Evolutionary conservation across 2,329 filamentous ascomycete species (phyloP).

Genomic region (Phyllosticta citribraziliensis): DNA sequence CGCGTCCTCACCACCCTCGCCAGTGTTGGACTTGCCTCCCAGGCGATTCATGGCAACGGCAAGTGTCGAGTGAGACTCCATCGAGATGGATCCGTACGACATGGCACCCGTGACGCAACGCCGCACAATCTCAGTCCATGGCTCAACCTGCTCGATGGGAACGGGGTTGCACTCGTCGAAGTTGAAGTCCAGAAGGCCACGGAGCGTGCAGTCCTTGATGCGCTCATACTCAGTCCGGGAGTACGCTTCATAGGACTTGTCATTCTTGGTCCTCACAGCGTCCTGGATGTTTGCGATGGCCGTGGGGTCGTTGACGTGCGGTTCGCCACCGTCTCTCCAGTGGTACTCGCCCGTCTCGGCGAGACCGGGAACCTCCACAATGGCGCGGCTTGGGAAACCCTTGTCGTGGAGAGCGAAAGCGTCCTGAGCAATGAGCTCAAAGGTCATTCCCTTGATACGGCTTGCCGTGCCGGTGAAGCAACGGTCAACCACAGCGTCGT

Average conservation of each 20-base stretch:
- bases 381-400: slow-evolving; percentile 74
- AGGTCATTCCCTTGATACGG: slow-evolving; percentile 87
- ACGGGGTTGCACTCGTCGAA: slow-evolving; percentile 79
- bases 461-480: slow-evolving; percentile 94
- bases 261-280: slow-evolving; percentile 91
- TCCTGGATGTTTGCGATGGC: slow-evolving; percentile 97
- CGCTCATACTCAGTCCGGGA: slow-evolving; percentile 88
- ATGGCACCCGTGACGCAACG: slow-evolving; percentile 96
- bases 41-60: slow-evolving; percentile 95
- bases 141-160: slow-evolving; percentile 92
- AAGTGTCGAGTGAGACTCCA: slow-evolving; percentile 94
- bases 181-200: slow-evolving; percentile 90
- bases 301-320: slow-evolving; percentile 88
- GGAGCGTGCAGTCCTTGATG: slow-evolving; percentile 91
- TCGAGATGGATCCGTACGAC: slow-evolving; percentile 97
- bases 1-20: slow-evolving; percentile 91
- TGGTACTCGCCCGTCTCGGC: slow-evolving; percentile 94
- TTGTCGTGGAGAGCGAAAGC: slow-evolving; percentile 91
- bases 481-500: slow-evolving; percentile 82
- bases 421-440: slow-evolving; percentile 87
- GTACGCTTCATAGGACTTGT: slow-evolving; percentile 97
- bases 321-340: slow-evolving; percentile 92
- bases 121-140: slow-evolving; percentile 95
- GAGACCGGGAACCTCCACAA: slow-evolving; percentile 67
- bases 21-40: slow-evolving; percentile 94